phyloP scores from a whole-genome alignment of 2,329 filamentous ascomycete genomes.

The Epichloe festucae region DNA sequence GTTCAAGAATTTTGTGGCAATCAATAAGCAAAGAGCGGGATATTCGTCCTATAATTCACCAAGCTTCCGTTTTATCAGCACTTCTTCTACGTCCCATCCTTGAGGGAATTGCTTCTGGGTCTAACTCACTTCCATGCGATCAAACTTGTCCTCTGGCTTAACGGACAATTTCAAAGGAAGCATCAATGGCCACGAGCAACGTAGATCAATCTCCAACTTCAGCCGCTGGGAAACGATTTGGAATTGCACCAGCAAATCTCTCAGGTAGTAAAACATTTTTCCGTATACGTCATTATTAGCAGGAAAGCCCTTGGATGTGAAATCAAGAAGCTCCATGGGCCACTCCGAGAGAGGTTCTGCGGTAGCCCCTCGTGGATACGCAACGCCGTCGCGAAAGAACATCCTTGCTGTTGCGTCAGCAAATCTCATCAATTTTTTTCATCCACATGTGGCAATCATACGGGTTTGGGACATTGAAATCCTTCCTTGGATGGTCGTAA shows the following conservation, averaged over 20 bases:
- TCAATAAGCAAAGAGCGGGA: conserved; percentile 4
- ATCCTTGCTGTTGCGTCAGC: background rate
- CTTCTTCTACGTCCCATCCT: background rate
- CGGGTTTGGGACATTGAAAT: conserved; percentile 11
- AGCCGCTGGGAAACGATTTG: conserved; percentile 3
- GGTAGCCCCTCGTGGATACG: conserved; percentile 4
- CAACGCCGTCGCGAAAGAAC: background rate
- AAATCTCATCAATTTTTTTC: background rate
- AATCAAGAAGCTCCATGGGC: conserved; percentile 15
- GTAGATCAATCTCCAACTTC: background rate
- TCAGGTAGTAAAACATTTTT: conserved; percentile 17
- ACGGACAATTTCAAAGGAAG: background rate
- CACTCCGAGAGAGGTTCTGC: conserved; percentile 16
- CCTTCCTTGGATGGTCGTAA: conserved; percentile 9
- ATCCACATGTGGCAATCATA: conserved; percentile 4
- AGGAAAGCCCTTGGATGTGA: background rate
- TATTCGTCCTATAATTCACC: conserved; percentile 8
- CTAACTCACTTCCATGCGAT: conserved; percentile 10
- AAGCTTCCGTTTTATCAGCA: conserved; percentile 6
- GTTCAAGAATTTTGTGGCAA: conserved; percentile 9
- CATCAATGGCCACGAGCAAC: background rate
- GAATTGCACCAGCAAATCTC: conserved; percentile 11
- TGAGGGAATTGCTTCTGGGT: no score
- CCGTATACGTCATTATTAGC: conserved; percentile 16
- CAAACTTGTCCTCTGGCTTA: conserved; percentile 1